Conservation (phyloP, 768 basidiomycete species). For the Boletus rufocinnamomeus region DNA sequence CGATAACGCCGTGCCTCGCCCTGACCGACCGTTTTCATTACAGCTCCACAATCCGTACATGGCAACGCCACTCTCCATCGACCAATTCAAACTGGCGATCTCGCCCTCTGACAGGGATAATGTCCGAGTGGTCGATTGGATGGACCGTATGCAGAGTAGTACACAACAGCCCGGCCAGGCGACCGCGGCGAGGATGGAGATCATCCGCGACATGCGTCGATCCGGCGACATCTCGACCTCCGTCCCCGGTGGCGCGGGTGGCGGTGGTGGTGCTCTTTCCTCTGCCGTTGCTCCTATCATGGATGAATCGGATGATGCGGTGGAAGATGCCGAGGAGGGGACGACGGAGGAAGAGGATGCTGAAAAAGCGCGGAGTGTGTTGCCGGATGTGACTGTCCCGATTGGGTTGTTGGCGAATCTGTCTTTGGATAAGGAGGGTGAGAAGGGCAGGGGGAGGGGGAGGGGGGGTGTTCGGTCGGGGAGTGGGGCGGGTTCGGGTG, state of each 20-base stretch:
- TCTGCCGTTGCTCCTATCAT: not conserved
- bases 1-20: not conserved
- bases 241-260: not conserved
- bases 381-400: slow-evolving; percentile 74
- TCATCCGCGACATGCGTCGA: slow-evolving; percentile 36
- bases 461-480: slow-evolving; percentile 39
- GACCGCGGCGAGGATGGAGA: slow-evolving; percentile 30
- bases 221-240: slow-evolving; percentile 19
- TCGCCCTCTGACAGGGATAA: slow-evolving; percentile 75
- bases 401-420: slow-evolving; percentile 75
- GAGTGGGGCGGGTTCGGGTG: slow-evolving; percentile 10
- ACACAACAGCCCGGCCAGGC: slow-evolving; percentile 51
- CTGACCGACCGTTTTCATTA: not conserved
- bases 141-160: slow-evolving; percentile 66
- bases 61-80: slow-evolving; percentile 77
- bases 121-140: slow-evolving; percentile 69
- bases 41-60: slow-evolving; percentile 74
- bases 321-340: slow-evolving; percentile 32
- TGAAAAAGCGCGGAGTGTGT: slow-evolving; percentile 48
- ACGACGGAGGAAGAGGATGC: slow-evolving; percentile 41
- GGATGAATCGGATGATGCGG: slow-evolving; percentile 44
- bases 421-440: slow-evolving; percentile 57
- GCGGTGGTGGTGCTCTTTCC: not conserved
- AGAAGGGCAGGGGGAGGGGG: slow-evolving; percentile 41
- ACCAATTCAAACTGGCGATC: slow-evolving; percentile 76